Conservation (phyloP, 805 yeast species). For the Pichia rugopelliculosa region DNA sequence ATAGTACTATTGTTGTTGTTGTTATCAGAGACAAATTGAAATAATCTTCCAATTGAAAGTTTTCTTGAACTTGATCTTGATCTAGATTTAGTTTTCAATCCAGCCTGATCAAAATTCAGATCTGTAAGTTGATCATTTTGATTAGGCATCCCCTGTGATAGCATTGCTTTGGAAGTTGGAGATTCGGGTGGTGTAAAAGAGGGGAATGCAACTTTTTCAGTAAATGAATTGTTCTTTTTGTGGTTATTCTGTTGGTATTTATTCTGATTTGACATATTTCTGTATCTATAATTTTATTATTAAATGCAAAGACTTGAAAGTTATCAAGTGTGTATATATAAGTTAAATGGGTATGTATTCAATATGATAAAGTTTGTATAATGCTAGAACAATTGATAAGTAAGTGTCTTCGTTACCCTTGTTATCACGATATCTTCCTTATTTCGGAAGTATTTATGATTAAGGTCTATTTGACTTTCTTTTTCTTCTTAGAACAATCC, state of each 20-base stretch:
- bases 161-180: not conserved
- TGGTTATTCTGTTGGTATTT: not conserved
- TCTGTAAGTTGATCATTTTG: not conserved
- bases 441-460: too few species aligned
- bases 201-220: not conserved
- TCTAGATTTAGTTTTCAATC: constrained; percentile 23
- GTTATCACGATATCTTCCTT: not conserved
- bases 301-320: not conserved
- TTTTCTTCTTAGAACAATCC: too few species aligned
- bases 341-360: too few species aligned
- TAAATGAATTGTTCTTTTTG: not conserved
- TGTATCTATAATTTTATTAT: too few species aligned
- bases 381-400: not conserved
- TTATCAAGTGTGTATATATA: too few species aligned
- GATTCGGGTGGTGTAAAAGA: constrained; percentile 7
- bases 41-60: constrained; percentile 30
- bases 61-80: constrained; percentile 35
- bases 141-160: not conserved
- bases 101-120: constrained; percentile 8
- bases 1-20: constrained; percentile 1
- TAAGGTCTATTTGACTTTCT: not conserved
- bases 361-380: not conserved
- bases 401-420: not conserved
- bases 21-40: constrained; percentile 30
- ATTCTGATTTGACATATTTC: not conserved